Evolutionary conservation across 2,329 filamentous ascomycete genomes (phyloP).

Genomic region (Microascus cirrosus): DNA sequence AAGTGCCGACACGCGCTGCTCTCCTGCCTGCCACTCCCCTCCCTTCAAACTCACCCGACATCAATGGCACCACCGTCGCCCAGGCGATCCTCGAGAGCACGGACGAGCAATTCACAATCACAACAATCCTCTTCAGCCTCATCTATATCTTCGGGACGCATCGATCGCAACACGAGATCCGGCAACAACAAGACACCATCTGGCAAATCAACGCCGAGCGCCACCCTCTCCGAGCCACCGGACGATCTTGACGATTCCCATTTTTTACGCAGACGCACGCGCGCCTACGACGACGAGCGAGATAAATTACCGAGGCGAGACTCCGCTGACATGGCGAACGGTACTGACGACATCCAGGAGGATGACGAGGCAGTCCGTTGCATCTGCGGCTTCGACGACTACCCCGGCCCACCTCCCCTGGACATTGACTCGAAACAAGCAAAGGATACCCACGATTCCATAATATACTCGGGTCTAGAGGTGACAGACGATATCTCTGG

Average conservation of each 20-base stretch:
- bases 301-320: conserved; percentile 32
- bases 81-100: conserved; percentile 85
- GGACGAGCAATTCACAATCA: conserved; percentile 63
- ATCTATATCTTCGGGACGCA: conserved; percentile 65
- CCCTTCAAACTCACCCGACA: conserved; percentile 8
- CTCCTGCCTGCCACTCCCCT: conserved; percentile 14
- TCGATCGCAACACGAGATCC: conserved; percentile 62
- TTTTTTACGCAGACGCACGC: conserved; percentile 67
- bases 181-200: conserved; percentile 62
- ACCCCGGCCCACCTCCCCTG: conserved; percentile 68
- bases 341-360: conserved; percentile 61
- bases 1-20: conserved; percentile 9
- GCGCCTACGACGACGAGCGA: conserved; percentile 52
- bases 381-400: conserved; percentile 89
- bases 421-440: conserved; percentile 41
- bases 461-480: conserved; percentile 47
- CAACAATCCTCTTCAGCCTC: conserved; percentile 72
- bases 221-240: conserved; percentile 56
- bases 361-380: conserved; percentile 94
- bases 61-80: conserved; percentile 56
- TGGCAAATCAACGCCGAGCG: conserved; percentile 64
- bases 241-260: conserved; percentile 60
- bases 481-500: conserved; percentile 80
- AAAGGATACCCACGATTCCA: conserved; percentile 46
- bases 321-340: conserved; percentile 43